Conservation (phyloP, 2,329 filamentous ascomycete species). For the Monosporascus sp. region DNA sequence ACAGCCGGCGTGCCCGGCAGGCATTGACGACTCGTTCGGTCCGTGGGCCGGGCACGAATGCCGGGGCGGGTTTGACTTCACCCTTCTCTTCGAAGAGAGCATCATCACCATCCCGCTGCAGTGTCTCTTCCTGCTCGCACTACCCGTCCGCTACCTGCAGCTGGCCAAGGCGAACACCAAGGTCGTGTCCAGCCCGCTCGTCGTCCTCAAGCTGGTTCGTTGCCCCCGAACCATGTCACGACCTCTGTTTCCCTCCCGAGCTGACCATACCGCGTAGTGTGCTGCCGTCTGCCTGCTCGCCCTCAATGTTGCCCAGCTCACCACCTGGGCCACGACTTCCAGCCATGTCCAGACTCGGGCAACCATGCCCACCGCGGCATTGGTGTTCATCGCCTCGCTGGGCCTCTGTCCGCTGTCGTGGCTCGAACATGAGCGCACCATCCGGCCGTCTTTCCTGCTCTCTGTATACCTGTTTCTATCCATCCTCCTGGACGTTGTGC, state of each 20-base stretch:
- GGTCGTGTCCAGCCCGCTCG: background rate
- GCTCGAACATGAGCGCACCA: constrained; percentile 6
- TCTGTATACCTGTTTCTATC: constrained; percentile 13
- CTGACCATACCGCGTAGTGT: too few relatives aligned
- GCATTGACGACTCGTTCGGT: constrained; percentile 2
- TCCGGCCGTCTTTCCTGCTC: constrained; percentile 9
- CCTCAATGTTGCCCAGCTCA: constrained; percentile 1
- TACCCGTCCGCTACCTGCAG: constrained; percentile 1
- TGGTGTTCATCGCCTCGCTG: constrained; percentile 3
- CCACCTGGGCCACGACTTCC: background rate
- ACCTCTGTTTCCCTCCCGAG: too few relatives aligned
- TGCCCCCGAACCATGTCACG: too few relatives aligned
- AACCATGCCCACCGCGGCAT: constrained; percentile 2
- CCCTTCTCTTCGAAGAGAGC: constrained; percentile 3
- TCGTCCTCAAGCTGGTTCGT: too few relatives aligned
- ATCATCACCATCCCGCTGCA: constrained; percentile 1
- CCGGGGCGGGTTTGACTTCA: constrained; percentile 9
- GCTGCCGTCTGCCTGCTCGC: too few relatives aligned
- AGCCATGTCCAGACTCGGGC: constrained; percentile 1
- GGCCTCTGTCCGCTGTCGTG: constrained; percentile 6
- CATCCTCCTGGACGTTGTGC: constrained; percentile 3
- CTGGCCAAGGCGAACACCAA: background rate
- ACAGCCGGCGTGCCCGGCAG: too few relatives aligned
- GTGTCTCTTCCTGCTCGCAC: constrained; percentile 1
- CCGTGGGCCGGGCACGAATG: constrained; percentile 4